These are phyloP conservation scores for Parastagonospora nodorum DNA, from an alignment of 2,329 filamentous ascomycete species.

Conservation along the genomic window DNA sequence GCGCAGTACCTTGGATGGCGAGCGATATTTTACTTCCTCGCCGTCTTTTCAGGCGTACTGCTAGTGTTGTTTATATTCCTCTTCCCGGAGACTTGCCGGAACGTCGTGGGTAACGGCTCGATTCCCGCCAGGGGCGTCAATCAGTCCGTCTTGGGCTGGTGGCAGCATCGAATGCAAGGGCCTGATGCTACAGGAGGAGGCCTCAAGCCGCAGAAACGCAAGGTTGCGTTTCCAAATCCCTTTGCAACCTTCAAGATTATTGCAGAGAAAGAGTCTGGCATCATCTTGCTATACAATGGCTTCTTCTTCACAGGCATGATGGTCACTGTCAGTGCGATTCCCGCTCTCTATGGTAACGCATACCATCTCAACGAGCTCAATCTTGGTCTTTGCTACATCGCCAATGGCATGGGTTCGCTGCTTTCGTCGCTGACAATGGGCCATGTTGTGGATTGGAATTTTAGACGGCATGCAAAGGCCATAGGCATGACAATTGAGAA, in stretches of 20 bases:
- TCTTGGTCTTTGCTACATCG: slow-evolving; percentile 39
- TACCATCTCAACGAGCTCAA: slow-evolving; percentile 37
- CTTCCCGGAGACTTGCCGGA: slow-evolving; percentile 51
- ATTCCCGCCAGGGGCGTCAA: slow-evolving; percentile 40
- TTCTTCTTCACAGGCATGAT: slow-evolving; percentile 43
- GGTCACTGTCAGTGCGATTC: slow-evolving; percentile 32
- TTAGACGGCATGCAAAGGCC: slow-evolving; percentile 66
- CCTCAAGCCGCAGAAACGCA: slow-evolving; percentile 15
- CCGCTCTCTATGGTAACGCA: slow-evolving; percentile 30
- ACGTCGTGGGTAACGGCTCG: slow-evolving; percentile 50
- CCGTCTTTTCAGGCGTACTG: slow-evolving; percentile 47
- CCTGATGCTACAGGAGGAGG: background rate
- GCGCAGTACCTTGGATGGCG: slow-evolving; percentile 44
- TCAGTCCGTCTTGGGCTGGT: slow-evolving; percentile 34
- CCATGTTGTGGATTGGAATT: slow-evolving; percentile 71
- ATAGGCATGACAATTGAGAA: slow-evolving; percentile 66
- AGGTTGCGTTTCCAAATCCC: slow-evolving; percentile 33
- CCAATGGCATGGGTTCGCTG: slow-evolving; percentile 33
- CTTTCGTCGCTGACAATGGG: slow-evolving; percentile 36
- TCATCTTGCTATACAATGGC: slow-evolving; percentile 38
- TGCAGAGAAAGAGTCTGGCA: slow-evolving; percentile 37
- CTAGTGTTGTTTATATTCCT: slow-evolving; percentile 45
- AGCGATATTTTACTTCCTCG: slow-evolving; percentile 49
- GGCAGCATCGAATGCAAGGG: slow-evolving; percentile 28
- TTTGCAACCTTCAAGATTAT: slow-evolving; percentile 35